These are phyloP conservation scores for Stemphylium beticola DNA, from an alignment of 2,329 filamentous ascomycete genomes.

Conservation along the genomic window DNA sequence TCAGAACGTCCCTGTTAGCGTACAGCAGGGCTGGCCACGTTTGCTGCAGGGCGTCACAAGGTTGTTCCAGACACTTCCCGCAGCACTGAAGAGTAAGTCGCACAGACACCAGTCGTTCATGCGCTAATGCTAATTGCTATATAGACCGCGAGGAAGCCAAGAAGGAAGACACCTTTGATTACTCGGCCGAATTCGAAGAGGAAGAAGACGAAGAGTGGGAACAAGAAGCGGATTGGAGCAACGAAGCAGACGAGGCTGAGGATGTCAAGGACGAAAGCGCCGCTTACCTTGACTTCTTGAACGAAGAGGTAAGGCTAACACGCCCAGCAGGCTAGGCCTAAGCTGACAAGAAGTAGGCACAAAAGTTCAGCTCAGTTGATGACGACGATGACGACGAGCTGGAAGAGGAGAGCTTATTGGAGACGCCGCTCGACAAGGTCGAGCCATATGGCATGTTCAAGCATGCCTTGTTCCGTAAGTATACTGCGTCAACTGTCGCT, in stretches of 20 bases:
- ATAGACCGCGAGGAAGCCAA: slow-evolving; percentile 87
- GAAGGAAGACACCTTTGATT: slow-evolving; percentile 79
- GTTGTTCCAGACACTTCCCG: slow-evolving; percentile 88
- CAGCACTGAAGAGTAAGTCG: slow-evolving; percentile 78
- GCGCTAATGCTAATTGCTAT: slow-evolving; percentile 25
- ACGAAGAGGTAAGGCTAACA: slow-evolving; percentile 72
- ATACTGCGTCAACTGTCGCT: neutral
- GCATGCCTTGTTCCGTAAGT: slow-evolving; percentile 79
- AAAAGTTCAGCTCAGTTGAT: slow-evolving; percentile 77
- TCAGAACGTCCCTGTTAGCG: slow-evolving; percentile 85
- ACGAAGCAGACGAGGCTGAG: slow-evolving; percentile 67
- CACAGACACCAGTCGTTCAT: slow-evolving; percentile 2
- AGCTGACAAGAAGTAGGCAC: slow-evolving; percentile 63
- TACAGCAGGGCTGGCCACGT: slow-evolving; percentile 93
- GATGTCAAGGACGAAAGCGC: slow-evolving; percentile 87
- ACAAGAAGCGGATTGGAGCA: slow-evolving; percentile 72
- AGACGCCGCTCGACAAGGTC: slow-evolving; percentile 92
- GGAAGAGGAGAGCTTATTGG: slow-evolving; percentile 89
- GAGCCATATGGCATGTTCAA: slow-evolving; percentile 94
- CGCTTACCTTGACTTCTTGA: slow-evolving; percentile 94
- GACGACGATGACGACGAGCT: slow-evolving; percentile 83
- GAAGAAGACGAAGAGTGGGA: slow-evolving; percentile 86
- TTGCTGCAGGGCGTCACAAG: slow-evolving; percentile 86
- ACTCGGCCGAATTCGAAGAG: slow-evolving; percentile 74
- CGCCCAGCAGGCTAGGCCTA: slow-evolving; percentile 1